Percentiles rank a stretch among this genome's conserved stretches.
These are phyloP conservation scores for Avena insularis DNA, from an alignment of 176 grass and related monocot species.

Conservation along the genomic window DNA sequence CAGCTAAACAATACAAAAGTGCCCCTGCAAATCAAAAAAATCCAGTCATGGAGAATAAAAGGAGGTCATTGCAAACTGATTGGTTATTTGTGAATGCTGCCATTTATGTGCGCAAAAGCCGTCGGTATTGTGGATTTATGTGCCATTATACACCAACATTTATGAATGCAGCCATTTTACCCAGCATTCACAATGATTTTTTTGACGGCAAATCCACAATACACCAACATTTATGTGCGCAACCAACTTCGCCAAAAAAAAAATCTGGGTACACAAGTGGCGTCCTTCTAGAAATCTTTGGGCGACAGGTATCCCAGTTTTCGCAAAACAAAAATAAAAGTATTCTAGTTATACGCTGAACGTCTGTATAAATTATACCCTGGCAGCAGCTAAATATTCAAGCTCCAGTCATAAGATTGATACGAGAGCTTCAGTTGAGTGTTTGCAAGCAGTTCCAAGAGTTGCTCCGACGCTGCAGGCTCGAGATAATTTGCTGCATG, in stretches of 20 bases:
- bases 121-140: no score
- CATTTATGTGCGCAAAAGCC: no score
- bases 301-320: not conserved
- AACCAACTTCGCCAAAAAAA: not conserved
- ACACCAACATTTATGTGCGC: not conserved
- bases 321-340: not conserved
- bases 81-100: no score
- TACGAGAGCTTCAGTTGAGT: conserved; percentile 79
- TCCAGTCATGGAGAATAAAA: not conserved
- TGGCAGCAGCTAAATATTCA: conserved; percentile 60
- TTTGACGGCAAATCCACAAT: no score
- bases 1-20: no score
- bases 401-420: conserved; percentile 85
- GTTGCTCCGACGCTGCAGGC: conserved; percentile 61
- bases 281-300: conserved; percentile 18
- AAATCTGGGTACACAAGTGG: not conserved
- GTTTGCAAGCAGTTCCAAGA: conserved; percentile 76
- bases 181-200: no score
- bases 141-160: no score
- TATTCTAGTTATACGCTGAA: conserved; percentile 41
- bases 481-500: conserved; percentile 91
- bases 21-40: not conserved
- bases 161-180: no score
- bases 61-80: not conserved
- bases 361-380: conserved; percentile 20